phyloP scores from a whole-genome alignment of 2,329 filamentous ascomycete species.

The Monosporascus sp. region DNA sequence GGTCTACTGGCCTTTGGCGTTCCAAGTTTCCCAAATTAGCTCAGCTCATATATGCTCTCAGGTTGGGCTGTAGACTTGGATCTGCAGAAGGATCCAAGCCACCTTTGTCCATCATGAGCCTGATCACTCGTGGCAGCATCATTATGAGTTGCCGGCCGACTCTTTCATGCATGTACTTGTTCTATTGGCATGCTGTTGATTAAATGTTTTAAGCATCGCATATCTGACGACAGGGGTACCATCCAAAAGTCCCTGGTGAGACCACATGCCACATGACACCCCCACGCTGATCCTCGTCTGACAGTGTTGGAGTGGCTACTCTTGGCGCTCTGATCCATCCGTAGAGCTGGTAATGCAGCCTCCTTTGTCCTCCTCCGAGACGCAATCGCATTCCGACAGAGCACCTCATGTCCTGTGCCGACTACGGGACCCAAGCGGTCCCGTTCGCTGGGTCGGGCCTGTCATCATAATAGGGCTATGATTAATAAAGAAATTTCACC shows the following conservation, averaged over 20 bases:
- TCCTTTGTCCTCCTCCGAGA: neutral
- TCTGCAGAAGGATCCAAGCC: neutral
- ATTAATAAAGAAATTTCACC: neutral
- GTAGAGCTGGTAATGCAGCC: neutral
- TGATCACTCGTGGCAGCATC: too few relatives aligned
- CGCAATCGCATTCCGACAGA: neutral
- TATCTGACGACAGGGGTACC: neutral
- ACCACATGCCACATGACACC: neutral
- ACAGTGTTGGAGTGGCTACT: neutral
- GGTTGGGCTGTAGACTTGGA: neutral
- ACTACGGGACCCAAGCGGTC: neutral
- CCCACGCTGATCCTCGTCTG: neutral
- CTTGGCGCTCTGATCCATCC: neutral
- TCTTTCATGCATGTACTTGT: too few relatives aligned
- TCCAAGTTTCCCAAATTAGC: neutral
- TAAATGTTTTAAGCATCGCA: neutral
- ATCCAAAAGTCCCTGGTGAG: neutral
- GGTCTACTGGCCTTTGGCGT: too few relatives aligned
- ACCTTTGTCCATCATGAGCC: neutral
- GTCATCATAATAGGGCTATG: neutral
- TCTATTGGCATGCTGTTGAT: too few relatives aligned
- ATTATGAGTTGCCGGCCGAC: too few relatives aligned
- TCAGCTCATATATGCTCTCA: neutral
- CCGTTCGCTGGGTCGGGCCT: neutral
- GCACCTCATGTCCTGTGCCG: neutral